Conservation (phyloP, 2,329 filamentous ascomycete species). For the Diaporthe sp. region DNA sequence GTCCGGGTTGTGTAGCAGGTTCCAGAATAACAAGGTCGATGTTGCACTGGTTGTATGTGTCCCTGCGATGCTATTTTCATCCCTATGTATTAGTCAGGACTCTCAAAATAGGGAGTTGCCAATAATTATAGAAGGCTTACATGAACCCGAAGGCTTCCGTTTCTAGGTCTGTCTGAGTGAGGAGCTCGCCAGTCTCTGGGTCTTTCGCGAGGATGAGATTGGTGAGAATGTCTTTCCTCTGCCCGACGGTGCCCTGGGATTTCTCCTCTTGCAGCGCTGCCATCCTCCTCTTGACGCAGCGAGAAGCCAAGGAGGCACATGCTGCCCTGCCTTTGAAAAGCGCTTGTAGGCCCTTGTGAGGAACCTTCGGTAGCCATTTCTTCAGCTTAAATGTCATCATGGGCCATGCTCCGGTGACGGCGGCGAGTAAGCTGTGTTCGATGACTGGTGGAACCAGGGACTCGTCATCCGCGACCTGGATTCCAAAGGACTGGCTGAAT, state of each 20-base stretch:
- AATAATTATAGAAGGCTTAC: background rate
- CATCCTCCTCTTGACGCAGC: conserved; percentile 10
- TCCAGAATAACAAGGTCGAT: conserved; percentile 11
- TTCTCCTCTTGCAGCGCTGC: background rate
- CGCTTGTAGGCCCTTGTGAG: conserved; percentile 11
- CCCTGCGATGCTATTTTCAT: background rate
- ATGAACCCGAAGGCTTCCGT: conserved; percentile 22
- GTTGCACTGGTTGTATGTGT: conserved; percentile 25
- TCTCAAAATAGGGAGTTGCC: background rate
- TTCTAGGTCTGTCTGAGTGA: conserved; percentile 49
- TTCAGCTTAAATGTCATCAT: conserved; percentile 47
- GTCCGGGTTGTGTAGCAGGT: background rate
- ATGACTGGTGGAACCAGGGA: conserved; percentile 50
- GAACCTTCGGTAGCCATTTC: conserved; percentile 39
- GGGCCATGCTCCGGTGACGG: conserved; percentile 49
- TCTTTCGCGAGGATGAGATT: conserved; percentile 53
- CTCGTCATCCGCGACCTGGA: conserved; percentile 44
- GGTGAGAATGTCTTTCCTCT: conserved; percentile 52
- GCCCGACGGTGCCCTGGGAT: background rate
- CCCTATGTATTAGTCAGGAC: background rate
- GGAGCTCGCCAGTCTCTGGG: conserved; percentile 51
- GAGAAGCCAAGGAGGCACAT: conserved; percentile 11
- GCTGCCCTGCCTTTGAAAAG: conserved; percentile 2
- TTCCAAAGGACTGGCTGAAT: conserved; percentile 13
- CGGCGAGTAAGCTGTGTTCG: conserved; percentile 51